A percentile compares a stretch with the other conserved stretches of the same genome.
These are phyloP conservation scores for Allomyces arbusculus DNA, from an alignment of 192 early-diverging fungal species.

Conservation along the genomic window DNA sequence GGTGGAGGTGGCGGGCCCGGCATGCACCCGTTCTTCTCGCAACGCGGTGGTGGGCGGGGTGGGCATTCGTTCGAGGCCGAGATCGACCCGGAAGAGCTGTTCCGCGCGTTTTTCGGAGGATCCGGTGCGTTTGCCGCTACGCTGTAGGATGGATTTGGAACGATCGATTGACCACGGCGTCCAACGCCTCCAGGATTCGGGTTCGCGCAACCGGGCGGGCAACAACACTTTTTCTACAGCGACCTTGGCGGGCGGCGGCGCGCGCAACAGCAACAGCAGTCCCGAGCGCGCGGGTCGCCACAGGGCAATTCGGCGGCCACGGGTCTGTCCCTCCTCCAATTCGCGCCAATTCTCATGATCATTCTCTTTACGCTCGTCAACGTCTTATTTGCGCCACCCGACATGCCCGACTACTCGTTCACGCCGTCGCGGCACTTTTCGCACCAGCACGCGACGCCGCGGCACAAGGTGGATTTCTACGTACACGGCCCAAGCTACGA, in stretches of 20 bases:
- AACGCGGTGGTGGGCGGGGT: conserved; percentile 5
- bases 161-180: too few relatives aligned
- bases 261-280: too few relatives aligned
- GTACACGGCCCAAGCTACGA: not conserved
- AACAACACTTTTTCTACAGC: too few relatives aligned
- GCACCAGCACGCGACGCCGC: not conserved
- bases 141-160: too few relatives aligned
- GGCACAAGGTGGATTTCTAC: not conserved
- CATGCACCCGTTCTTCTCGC: conserved; percentile 11
- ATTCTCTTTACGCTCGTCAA: not conserved
- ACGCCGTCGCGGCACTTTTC: not conserved
- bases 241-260: too few relatives aligned
- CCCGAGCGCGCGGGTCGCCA: too few relatives aligned
- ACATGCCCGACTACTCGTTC: not conserved
- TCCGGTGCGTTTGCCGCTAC: conserved; percentile 11
- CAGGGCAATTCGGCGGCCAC: too few relatives aligned
- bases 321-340: too few relatives aligned
- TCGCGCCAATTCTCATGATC: not conserved
- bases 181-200: too few relatives aligned
- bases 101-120: conserved; percentile 88
- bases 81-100: conserved; percentile 78
- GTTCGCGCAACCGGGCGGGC: too few relatives aligned
- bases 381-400: not conserved
- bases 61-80: conserved; percentile 33
- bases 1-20: conserved; percentile 14